Evolutionary conservation across 1,284 basidiomycete genomes (phyloP), one percentile per base, ranked within the genome.

Genomic region (Ustilago tritici): DNA sequence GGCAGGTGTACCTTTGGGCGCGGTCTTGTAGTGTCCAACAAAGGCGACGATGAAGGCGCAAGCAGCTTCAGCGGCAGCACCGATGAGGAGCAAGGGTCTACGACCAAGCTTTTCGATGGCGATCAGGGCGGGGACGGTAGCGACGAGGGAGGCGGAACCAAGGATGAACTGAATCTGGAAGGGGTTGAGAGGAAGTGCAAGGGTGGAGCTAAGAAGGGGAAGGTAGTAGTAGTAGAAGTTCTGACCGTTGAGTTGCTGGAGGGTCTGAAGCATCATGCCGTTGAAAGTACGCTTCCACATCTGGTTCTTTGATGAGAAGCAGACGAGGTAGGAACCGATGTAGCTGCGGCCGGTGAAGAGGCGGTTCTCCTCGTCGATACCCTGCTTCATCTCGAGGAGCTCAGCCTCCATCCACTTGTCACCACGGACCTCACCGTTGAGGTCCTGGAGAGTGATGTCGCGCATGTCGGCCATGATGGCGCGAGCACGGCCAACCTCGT

Each of bases 221-320:
- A 80, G 69, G 61, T 83, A 87, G 85, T 91, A 91, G 89, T 93
- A 93, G 88, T 94, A 93, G 87, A 94, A 93, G 89, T 94, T 94
- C 89, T 93, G 89, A 66, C 85, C 81, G 77, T 84, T 84, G 60
- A 87, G 83, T 87, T 95, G 93, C 87, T 93, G 93, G 89, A 90
- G 90, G 53, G 89, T 90, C 86, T 93, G 92, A 80, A 93, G 89
- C 55, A 81, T 65, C 67, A 87, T 87, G 66, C 93, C 94, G 49
- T 92, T 91, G 80, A 93, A 87, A 49, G 93, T 93, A 70, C 93
- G 91, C 84, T 92, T 89, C 76, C 90, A 89, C 82, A 92, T 89
- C 86, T 90, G 92, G 87, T 86, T 84, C 62, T 91, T 70, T 43
- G 79, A 87, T 82, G 85, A 88, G 90, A 93, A 93, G 88, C 92